Evolutionary conservation across 805 yeast species (phyloP), one percentile per base, ranked within the genome.

Genomic region (Tetrapisispora phaffii): DNA sequence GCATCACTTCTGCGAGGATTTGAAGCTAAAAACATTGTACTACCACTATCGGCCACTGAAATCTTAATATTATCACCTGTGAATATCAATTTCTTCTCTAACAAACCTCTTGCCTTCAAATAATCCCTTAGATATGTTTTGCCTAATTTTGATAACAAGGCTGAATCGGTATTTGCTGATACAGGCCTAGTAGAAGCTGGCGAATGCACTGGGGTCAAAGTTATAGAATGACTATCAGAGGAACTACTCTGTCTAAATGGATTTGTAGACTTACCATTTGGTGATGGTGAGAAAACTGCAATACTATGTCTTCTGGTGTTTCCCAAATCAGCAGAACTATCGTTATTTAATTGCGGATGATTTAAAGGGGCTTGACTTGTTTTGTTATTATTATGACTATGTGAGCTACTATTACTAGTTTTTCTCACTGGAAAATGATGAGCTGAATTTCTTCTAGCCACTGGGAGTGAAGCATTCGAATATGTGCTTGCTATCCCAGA

Each of bases 1-100:
- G 60, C 64, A 37, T 62, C 66, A 22, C 57, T 60, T 26, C 51
- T 48, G 10, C 54, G 49, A 2, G 63, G 51, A 17, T 56, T 43
- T 19, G 67, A 58, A 3, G 67, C 66, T 28, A 67, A 41, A 41
- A 67, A 67, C 5, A 67, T 56, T 24, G 56, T 52, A 13, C 65
- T 67, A 17, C 68, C 68, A 4, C 58, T 55, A 0, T 68, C 56
- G 7, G 69, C 61, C 1, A 65, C 36, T 4, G 64, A 55, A 5
- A 67, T 54, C 15, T 42, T 52, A 12, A 57, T 29, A 23, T 50
- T 55, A 40, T 42, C 45, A 20, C 47, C 53, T 13, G 48, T 45
- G 4, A 49, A 50, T 16, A 57, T 24, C 1, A 35, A 24, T 33
- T 44, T 51, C 13, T 55, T 52, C 17, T 47, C 41, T 21, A 58